Base-by-base conservation (phyloP, 2,329 filamentous ascomycete genomes). In the Hypocrella siamensis region DNA sequence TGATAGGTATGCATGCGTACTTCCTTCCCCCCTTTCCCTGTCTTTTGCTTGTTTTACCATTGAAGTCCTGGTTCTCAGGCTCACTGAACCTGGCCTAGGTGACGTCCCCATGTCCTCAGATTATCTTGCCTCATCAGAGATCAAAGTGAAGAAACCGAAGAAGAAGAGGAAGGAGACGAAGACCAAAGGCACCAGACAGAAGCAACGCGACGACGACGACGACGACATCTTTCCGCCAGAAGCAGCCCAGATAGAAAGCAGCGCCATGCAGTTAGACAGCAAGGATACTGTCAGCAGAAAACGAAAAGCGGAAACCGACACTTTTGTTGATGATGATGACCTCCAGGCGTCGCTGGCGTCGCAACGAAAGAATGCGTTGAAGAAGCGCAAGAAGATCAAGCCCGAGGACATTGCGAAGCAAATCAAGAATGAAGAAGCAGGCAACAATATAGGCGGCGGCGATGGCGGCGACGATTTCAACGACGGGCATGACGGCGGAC, bases 91-190 rank as follows among this genome's bases (percentile, higher is more conserved):
- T n/a, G 5, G 8, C 9, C 4, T 6, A 54, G 42, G 43, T 19
- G 45, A 47, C 25, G 37, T 41, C 7, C 56, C 60, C 36, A 53
- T 45, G 14, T 42, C 70, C 12, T 93, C 86, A 14, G 90, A 98
- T 52, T 98, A 98, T 51, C 64, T 92, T 40, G 84, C 93, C 38
- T 60, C 78, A 12, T 81, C 80, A 2, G 79, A 90, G 43, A 71
- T 94, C 47, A 98, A 94, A 54, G 70, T 96, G 40, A 92, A 85
- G 58, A 98, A 93, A 53, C 78, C 83, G 1, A 94, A 93, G 57
- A 94, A 93, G 60, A 92, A 88, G 60, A 90, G 88, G 1, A 94
- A 93, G 57, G 94, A 93, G 60, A 92, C 88, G 60, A 90, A 88
- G 57, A 68, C 73, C 19, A 88, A 85, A 52, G 66, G 71, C 17